Evolutionary conservation across 2,329 filamentous ascomycete species (phyloP), one percentile per base, ranked within the genome.

Genomic region (Cytospora schulzeri): DNA sequence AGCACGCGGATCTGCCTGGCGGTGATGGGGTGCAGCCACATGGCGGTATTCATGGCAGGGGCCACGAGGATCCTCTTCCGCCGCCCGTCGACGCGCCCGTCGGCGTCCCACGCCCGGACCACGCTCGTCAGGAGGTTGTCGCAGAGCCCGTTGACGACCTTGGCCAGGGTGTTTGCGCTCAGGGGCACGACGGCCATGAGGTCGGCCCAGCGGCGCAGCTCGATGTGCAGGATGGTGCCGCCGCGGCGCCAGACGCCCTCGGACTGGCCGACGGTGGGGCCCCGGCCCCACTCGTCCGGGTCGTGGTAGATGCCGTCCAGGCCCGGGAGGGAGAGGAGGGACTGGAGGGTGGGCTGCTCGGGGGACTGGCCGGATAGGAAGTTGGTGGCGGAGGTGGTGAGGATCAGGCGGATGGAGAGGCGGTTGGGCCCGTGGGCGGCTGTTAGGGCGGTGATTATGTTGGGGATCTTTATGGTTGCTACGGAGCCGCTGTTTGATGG

Each of bases 11-110:
- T 77, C 68, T 97, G 92, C 68, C 85, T 86, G 57, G 78, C 82
- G 1, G 93, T 97, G 54, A 96, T 80, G 2, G 93, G 93, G 73
- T 97, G 92, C 62, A 83, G 81, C 90, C 91, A 96, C 93, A 97
- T 97, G 4, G 89, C 88, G 28, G 35, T 57, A 45, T 67, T 67
- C 65, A 67, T 67, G 38, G 65, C 62, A n/a, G 65, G 88, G 2
- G 91, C 91, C 0, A 94, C 90, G 1, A 95, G 71, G 41, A 96
- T 92, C 68, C 81, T 85, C 75, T 89, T 89, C 74, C 82, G 86
- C 60, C 73, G 75, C 7, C 73, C 66, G 66, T 90, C 87, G 8
- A 89, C 78, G 19, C 81, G 73, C 0, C 87, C 86, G n/a, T 82
- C 82, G 0, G 88, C 88, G 76, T 98, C 94, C 95, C 94, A 99